A percentile compares a stretch with the other conserved stretches of the same genome.
Conservation (phyloP, 441 rosid genomes). For the Isatis lusitanica region DNA sequence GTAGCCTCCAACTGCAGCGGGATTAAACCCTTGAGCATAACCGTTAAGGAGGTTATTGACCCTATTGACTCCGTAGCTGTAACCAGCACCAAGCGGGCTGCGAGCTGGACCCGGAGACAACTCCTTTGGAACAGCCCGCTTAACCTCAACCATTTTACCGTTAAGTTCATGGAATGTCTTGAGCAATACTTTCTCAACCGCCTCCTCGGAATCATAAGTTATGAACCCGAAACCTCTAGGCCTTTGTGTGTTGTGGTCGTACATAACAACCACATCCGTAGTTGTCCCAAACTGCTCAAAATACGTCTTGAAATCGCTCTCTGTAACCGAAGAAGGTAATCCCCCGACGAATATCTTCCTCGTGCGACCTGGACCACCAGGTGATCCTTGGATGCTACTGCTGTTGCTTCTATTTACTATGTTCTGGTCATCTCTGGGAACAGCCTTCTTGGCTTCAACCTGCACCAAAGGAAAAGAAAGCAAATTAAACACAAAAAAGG, state of each 20-base stretch:
- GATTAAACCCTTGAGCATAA: conserved; percentile 81
- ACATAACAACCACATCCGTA: conserved; percentile 93
- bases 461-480: conserved; percentile 20
- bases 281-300: conserved; percentile 91
- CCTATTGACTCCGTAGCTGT: conserved; percentile 72
- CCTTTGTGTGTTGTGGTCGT: conserved; percentile 95
- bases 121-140: conserved; percentile 94
- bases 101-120: conserved; percentile 83
- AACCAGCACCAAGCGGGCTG: conserved; percentile 75
- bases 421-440: conserved; percentile 94
- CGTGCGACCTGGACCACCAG: conserved; percentile 77
- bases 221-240: conserved; percentile 99
- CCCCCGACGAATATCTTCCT: conserved; percentile 97
- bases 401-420: conserved; percentile 56
- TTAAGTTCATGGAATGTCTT: conserved; percentile 91
- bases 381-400: conserved; percentile 78
- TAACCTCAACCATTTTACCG: conserved; percentile 82
- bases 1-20: conserved; percentile 71
- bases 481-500: conserved; percentile 1
- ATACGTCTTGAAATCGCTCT: conserved; percentile 80
- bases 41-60: conserved; percentile 75
- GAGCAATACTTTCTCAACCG: conserved; percentile 79
- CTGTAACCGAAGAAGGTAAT: conserved; percentile 88
- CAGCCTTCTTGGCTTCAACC: conserved; percentile 98
- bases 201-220: conserved; percentile 89